Conservation (phyloP, 2,329 filamentous ascomycete species). For the Exophiala sp. region DNA sequence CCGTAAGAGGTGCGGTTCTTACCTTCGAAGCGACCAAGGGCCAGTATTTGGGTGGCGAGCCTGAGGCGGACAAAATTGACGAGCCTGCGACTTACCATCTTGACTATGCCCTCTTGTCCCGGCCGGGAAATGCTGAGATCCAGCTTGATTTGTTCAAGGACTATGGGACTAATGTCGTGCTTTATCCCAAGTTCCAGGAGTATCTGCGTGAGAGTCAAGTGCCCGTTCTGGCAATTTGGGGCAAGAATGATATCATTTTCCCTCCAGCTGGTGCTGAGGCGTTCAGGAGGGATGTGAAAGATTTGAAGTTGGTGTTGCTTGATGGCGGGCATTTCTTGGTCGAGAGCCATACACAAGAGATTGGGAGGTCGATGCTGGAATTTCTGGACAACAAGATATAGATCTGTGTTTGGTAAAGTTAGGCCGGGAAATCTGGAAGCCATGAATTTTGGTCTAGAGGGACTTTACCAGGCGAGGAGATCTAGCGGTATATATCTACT, state of each 20-base stretch:
- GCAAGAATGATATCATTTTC: constrained; percentile 52
- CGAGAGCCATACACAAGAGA: constrained; percentile 39
- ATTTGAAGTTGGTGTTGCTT: constrained; percentile 49
- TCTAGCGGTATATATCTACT: too few species aligned
- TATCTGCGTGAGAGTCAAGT: constrained; percentile 52
- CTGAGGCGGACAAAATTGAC: constrained; percentile 25
- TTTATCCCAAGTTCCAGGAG: constrained; percentile 56
- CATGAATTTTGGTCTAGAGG: not conserved
- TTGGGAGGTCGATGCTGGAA: constrained; percentile 36
- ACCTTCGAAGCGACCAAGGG: constrained; percentile 37
- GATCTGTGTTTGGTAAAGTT: not conserved
- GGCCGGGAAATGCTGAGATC: constrained; percentile 49
- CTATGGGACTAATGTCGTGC: constrained; percentile 52
- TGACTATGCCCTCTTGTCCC: constrained; percentile 52
- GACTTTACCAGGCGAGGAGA: not conserved
- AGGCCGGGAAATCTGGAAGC: not conserved
- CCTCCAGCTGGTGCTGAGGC: constrained; percentile 51
- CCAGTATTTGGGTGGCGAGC: constrained; percentile 32
- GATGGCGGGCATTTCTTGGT: constrained; percentile 58
- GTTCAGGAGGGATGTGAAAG: constrained; percentile 48
- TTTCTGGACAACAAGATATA: constrained; percentile 33
- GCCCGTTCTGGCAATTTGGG: constrained; percentile 58
- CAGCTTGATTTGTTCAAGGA: constrained; percentile 58
- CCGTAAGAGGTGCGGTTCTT: constrained; percentile 36
- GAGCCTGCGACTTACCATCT: constrained; percentile 41